Conservation (phyloP, 2,329 filamentous ascomycete genomes). For the Arthrobotrys megalospora region DNA sequence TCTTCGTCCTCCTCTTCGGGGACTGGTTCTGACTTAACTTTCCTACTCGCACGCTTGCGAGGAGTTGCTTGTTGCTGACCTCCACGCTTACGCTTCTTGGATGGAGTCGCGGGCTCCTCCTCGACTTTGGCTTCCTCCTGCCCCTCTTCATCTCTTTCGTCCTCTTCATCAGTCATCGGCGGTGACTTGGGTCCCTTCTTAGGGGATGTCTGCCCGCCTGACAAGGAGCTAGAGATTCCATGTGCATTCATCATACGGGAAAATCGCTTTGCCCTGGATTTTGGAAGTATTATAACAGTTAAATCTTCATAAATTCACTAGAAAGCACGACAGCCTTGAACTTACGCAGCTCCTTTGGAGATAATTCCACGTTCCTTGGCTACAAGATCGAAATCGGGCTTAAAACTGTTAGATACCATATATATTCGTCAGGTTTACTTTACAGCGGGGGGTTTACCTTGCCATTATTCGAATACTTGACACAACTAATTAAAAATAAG, state of each 20-base stretch:
- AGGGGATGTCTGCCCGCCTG: neutral
- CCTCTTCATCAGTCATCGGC: slow-evolving; percentile 43
- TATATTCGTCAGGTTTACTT: neutral
- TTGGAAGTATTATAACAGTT: neutral
- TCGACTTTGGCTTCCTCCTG: slow-evolving; percentile 8
- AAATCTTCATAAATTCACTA: neutral
- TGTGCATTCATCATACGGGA: slow-evolving; percentile 35
- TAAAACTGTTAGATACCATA: neutral
- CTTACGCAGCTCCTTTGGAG: slow-evolving; percentile 45
- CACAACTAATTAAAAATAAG: slow-evolving; percentile 43
- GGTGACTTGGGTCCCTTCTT: slow-evolving; percentile 36
- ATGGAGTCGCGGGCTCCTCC: neutral
- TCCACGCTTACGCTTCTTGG: slow-evolving; percentile 41
- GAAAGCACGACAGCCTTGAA: neutral
- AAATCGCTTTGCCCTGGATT: slow-evolving; percentile 37
- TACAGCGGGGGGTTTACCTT: neutral
- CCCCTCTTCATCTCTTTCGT: slow-evolving; percentile 12
- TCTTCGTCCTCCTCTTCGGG: neutral
- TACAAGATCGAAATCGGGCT: slow-evolving; percentile 53
- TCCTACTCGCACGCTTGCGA: slow-evolving; percentile 19
- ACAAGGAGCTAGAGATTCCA: slow-evolving; percentile 15
- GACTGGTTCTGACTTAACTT: neutral
- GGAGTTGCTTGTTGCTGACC: neutral
- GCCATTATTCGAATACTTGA: slow-evolving; percentile 48
- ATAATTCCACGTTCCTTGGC: slow-evolving; percentile 52